phyloP scores from a whole-genome alignment of 306 rosid genomes.

The Prunus mume region DNA sequence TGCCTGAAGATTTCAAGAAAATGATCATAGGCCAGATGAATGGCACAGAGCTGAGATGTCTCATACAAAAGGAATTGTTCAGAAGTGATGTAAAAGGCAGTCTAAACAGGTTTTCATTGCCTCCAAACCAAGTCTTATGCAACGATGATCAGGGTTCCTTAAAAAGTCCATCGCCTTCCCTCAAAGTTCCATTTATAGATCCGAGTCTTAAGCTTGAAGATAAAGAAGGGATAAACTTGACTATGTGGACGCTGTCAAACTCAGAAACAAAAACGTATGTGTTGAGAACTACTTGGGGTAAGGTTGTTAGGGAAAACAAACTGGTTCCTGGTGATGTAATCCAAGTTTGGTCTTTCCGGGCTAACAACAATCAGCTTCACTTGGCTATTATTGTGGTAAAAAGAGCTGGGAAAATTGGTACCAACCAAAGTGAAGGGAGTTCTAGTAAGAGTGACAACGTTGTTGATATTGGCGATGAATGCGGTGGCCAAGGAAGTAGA shows the following conservation, averaged over 20 bases:
- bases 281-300: background rate
- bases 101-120: background rate
- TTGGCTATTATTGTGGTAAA: background rate
- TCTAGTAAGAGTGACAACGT: background rate
- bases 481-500: background rate
- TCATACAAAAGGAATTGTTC: background rate
- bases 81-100: background rate
- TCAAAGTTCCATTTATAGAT: background rate
- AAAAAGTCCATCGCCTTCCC: background rate
- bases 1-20: background rate
- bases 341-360: conserved; percentile 13
- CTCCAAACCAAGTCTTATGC: background rate
- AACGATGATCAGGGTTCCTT: background rate
- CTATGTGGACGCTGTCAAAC: background rate
- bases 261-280: background rate
- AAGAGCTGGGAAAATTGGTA: background rate
- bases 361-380: background rate
- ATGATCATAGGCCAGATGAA: background rate
- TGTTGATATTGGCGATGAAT: background rate
- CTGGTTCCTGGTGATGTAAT: background rate
- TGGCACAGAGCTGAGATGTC: background rate
- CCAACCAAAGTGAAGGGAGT: background rate
- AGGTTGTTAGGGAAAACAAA: background rate
- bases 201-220: background rate
- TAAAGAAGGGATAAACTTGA: background rate